Evolutionary conservation across 2,329 filamentous ascomycete species (phyloP), one percentile per base, ranked within the genome.

Genomic region (Sordariomycetes sp.): DNA sequence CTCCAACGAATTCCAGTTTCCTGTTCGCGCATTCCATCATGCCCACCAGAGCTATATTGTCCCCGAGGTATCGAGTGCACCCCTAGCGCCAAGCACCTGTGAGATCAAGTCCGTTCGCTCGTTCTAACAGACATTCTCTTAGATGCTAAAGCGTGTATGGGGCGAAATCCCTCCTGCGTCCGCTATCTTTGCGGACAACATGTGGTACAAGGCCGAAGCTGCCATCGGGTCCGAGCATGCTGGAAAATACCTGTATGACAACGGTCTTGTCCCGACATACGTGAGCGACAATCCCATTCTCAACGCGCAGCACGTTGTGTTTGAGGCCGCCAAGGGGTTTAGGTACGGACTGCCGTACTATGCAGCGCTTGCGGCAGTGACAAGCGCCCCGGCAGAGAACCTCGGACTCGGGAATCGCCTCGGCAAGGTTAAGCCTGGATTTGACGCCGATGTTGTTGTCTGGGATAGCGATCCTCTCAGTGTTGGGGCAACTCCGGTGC

Each of bases 121-220:
- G 37, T 3, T 3, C 22, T 55, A 20, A 40, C 37, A 3, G 7
- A 2, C 18, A 8, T 16, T 4, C 25, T 4, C 16, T 3, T 32
- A 77, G 74, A 78, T 83, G 28, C 71, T 83, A 3, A 82, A 81
- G 64, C 75, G 80, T 54, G 77, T 77, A 0, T 83, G 76, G 71
- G 80, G 81, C 10, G 76, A 74, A 14, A 73, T 74, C 0, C 69
- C 79, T 11, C 80, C 79, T 18, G 79, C 77, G 3, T 78, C 75
- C 18, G 85, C 80, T n/a, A 72, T 87, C 6, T 89, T 89, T 63
- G 85, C 86, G 11, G 85, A 88, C 65, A 86, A 85, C 66, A 87
- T 87, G 81, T 86, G 81, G 68, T 88, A 88, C 76, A 88, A 89
- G 69, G 76, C 79, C 1, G 86, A 89, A 69, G 74, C 84, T 0